Conservation (phyloP, 352 stramenopile genomes). For the Phytophthora litchii region DNA sequence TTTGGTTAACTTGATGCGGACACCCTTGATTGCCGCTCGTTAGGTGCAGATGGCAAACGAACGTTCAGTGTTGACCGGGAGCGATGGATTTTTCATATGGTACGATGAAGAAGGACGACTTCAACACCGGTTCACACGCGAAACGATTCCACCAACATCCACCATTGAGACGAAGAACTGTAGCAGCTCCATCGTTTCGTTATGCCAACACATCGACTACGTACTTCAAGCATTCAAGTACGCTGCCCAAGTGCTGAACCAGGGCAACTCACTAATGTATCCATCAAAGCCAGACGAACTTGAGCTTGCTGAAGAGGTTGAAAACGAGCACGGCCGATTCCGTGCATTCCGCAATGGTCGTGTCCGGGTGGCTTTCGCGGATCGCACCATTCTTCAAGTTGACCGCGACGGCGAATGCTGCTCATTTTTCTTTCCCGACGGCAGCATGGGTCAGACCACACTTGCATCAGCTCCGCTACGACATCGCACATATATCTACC, state of each 20-base stretch:
- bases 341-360: slow-evolving; percentile 67
- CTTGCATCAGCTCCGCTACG: slow-evolving; percentile 40
- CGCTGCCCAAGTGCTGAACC: neutral
- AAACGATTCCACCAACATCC: slow-evolving; percentile 56
- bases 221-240: slow-evolving; percentile 36
- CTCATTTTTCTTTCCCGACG: slow-evolving; percentile 60
- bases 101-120: slow-evolving; percentile 37
- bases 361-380: slow-evolving; percentile 66
- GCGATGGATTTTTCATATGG: slow-evolving; percentile 57
- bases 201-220: slow-evolving; percentile 44
- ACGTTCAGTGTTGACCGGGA: slow-evolving; percentile 24
- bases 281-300: slow-evolving; percentile 14
- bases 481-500: slow-evolving; percentile 57
- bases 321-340: slow-evolving; percentile 67
- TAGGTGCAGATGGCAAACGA: slow-evolving; percentile 28
- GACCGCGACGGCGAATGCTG: slow-evolving; percentile 42
- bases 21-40: neutral
- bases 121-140: slow-evolving; percentile 62
- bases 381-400: slow-evolving; percentile 78
- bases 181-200: slow-evolving; percentile 18
- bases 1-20: too few species aligned
- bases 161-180: slow-evolving; percentile 20
- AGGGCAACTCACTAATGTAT: neutral
- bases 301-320: slow-evolving; percentile 39
- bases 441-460: slow-evolving; percentile 43